A percentile compares a stretch with the other conserved stretches of the same genome.
Conservation (phyloP, 1,139 yeast genomes). For the Taphrina sp. region DNA sequence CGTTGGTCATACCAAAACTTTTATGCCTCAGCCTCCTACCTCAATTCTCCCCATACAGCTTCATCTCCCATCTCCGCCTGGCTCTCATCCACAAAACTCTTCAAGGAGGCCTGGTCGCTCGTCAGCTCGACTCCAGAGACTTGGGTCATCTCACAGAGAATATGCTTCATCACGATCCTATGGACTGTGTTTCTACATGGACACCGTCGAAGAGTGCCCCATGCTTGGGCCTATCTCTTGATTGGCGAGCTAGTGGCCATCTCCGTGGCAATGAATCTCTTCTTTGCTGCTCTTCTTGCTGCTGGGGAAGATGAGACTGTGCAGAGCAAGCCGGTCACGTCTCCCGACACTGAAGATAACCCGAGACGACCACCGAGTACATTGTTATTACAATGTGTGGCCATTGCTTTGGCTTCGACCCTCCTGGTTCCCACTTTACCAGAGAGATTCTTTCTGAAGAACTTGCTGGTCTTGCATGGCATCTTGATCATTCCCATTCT, state of each 20-base stretch:
- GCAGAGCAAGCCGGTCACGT: no score
- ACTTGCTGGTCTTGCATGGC: neutral
- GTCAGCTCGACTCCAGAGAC: neutral
- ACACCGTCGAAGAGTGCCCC: neutral
- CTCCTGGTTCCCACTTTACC: neutral
- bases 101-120: neutral
- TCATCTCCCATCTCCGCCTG: neutral
- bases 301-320: no score
- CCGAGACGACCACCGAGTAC: neutral
- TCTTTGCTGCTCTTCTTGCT: neutral
- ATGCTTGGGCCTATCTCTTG: neutral
- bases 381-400: neutral
- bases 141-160: neutral
- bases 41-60: neutral
- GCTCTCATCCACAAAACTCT: neutral
- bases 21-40: neutral
- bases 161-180: neutral
- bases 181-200: neutral
- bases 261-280: neutral
- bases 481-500: neutral
- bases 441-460: neutral
- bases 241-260: neutral
- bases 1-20: neutral
- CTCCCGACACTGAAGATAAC: neutral
- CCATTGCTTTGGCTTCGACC: neutral